phyloP scores from a whole-genome alignment of 257 asterid genomes.

The Ocimum tenuiflorum region DNA sequence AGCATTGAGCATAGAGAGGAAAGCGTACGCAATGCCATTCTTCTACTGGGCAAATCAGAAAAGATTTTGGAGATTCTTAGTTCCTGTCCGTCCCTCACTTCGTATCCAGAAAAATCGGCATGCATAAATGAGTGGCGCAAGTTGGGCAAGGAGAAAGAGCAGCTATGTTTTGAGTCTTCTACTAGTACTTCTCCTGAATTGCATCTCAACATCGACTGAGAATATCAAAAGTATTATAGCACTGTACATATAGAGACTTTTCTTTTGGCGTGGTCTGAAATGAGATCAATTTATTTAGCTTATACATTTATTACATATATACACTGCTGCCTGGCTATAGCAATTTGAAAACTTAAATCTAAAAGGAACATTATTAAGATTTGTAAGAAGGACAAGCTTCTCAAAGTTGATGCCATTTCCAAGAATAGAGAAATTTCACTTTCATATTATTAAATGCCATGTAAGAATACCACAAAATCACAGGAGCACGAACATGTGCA shows the following conservation, averaged over 20 bases:
- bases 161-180: slow-evolving; percentile 18
- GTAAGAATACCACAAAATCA: neutral
- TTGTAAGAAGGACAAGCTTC: neutral
- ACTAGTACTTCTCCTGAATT: slow-evolving; percentile 31
- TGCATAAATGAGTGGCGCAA: slow-evolving; percentile 58
- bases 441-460: neutral
- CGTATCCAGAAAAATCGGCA: slow-evolving; percentile 32
- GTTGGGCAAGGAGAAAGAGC: slow-evolving; percentile 28
- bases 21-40: slow-evolving; percentile 38
- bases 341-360: neutral
- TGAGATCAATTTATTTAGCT: neutral
- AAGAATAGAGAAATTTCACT: neutral
- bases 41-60: slow-evolving; percentile 57
- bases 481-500: neutral
- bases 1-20: slow-evolving; percentile 49
- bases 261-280: neutral
- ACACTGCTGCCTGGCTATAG: neutral
- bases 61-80: slow-evolving; percentile 55
- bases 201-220: slow-evolving; percentile 40
- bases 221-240: neutral
- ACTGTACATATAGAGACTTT: neutral
- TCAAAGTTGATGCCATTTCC: neutral
- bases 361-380: neutral
- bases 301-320: neutral
- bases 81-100: slow-evolving; percentile 34